Conservation (phyloP, 176 grass and related monocot genomes). For the barley (Hordeum vulgare) region DNA sequence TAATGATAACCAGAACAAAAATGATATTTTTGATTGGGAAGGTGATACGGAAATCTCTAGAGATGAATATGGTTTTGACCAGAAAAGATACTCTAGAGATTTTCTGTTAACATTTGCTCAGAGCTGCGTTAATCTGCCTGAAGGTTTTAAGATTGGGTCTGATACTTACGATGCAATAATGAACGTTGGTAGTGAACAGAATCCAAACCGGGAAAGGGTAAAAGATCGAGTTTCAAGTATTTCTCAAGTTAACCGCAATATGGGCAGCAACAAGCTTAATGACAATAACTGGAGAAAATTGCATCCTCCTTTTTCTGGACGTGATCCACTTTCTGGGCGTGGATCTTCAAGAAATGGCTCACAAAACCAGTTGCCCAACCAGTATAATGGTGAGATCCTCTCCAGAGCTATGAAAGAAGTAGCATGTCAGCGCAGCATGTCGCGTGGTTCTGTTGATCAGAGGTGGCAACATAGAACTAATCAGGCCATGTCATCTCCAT, state of each 20-base stretch:
- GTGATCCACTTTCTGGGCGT: conserved; percentile 36
- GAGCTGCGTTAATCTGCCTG: conserved; percentile 42
- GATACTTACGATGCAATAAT: conserved; percentile 43
- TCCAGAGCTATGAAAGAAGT: conserved; percentile 43
- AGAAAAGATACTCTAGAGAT: conserved; percentile 61
- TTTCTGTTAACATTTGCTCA: conserved; percentile 64
- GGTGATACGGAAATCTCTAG: conserved; percentile 38
- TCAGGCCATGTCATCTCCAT: conserved; percentile 44
- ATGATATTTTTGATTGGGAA: conserved; percentile 53
- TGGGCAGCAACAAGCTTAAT: conserved; percentile 29
- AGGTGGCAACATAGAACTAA: conserved; percentile 49
- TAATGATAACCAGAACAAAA: conserved; percentile 26
- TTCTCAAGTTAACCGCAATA: conserved; percentile 17
- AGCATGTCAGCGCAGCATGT: conserved; percentile 31
- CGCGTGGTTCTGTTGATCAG: conserved; percentile 43
- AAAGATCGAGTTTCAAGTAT: conserved; percentile 31
- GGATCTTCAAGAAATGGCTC: conserved; percentile 34
- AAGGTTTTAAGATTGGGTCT: conserved; percentile 52
- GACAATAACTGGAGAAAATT: conserved; percentile 52
- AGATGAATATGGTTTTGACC: conserved; percentile 18
- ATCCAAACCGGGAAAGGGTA: conserved; percentile 33
- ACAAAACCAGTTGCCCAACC: conserved; percentile 36
- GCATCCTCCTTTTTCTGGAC: conserved; percentile 30
- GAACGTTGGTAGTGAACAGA: conserved; percentile 27
- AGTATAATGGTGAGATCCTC: conserved; percentile 53